Conservation (phyloP, 306 rosid species). For the Phaseolus lunatus region DNA sequence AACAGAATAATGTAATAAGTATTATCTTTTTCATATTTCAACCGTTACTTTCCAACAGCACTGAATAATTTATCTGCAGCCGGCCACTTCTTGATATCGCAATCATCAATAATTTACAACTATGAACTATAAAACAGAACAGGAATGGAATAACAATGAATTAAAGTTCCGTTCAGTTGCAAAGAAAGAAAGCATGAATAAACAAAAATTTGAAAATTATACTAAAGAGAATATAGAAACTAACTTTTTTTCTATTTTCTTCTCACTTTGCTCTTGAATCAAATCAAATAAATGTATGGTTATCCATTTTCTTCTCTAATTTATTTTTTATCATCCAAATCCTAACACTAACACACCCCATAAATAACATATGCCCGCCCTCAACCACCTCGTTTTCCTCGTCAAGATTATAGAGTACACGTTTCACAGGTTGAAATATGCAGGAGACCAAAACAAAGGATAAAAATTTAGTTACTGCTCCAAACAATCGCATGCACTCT, state of each 20-base stretch:
- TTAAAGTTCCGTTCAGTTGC: not conserved
- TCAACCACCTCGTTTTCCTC: not conserved
- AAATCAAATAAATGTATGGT: not conserved
- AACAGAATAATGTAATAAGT: too few relatives aligned
- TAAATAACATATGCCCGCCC: not conserved
- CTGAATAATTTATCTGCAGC: constrained; percentile 7
- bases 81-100: not conserved
- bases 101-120: constrained; percentile 24
- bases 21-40: not conserved
- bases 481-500: constrained; percentile 14
- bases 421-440: constrained; percentile 8
- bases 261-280: not conserved
- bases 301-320: not conserved
- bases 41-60: constrained; percentile 6
- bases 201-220: not conserved
- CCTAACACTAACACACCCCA: not conserved
- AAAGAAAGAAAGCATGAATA: not conserved
- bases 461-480: constrained; percentile 7
- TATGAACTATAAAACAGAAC: not conserved
- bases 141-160: not conserved
- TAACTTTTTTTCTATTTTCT: not conserved
- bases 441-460: constrained; percentile 16
- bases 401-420: constrained; percentile 10
- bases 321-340: not conserved
- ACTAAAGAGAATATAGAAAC: not conserved